These are phyloP conservation scores for Senecio squalidus DNA, from an alignment of 140 eudicot species.

Conservation along the genomic window DNA sequence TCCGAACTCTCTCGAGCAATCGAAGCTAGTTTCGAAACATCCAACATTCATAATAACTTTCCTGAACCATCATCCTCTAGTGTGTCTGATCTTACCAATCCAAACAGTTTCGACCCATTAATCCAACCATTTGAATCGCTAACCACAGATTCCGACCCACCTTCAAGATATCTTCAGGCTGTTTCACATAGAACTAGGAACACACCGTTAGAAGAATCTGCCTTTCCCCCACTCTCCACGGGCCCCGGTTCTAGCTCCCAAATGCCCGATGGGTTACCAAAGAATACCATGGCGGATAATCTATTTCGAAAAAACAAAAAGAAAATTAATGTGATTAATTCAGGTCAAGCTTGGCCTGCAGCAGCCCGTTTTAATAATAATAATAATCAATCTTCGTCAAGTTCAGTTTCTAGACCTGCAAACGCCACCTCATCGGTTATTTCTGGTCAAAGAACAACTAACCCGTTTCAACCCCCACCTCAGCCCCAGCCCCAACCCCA, in stretches of 20 bases:
- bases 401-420: slow-evolving; percentile 36
- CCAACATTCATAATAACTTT: slow-evolving; percentile 22
- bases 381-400: slow-evolving; percentile 18
- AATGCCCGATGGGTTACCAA: slow-evolving; percentile 28
- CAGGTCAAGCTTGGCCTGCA: slow-evolving; percentile 51
- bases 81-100: slow-evolving; percentile 13
- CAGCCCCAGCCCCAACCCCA: slow-evolving; percentile 6
- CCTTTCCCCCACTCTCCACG: slow-evolving; percentile 75
- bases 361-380: slow-evolving; percentile 27
- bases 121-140: slow-evolving; percentile 50
- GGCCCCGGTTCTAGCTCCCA: slow-evolving; percentile 42
- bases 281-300: slow-evolving; percentile 80
- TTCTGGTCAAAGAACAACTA: slow-evolving; percentile 29
- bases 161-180: slow-evolving; percentile 82
- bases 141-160: slow-evolving; percentile 48
- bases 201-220: slow-evolving; percentile 51
- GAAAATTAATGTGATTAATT: slow-evolving; percentile 21
- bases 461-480: slow-evolving; percentile 12
- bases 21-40: slow-evolving; percentile 68
- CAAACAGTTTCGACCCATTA: slow-evolving; percentile 40
- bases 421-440: slow-evolving; percentile 34
- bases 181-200: slow-evolving; percentile 58
- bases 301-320: slow-evolving; percentile 49
- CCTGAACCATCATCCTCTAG: slow-evolving; percentile 31
- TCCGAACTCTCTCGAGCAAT: slow-evolving; percentile 72